Base-by-base conservation (phyloP, 2,329 filamentous ascomycete genomes). In the Geosmithia morbida region DNA sequence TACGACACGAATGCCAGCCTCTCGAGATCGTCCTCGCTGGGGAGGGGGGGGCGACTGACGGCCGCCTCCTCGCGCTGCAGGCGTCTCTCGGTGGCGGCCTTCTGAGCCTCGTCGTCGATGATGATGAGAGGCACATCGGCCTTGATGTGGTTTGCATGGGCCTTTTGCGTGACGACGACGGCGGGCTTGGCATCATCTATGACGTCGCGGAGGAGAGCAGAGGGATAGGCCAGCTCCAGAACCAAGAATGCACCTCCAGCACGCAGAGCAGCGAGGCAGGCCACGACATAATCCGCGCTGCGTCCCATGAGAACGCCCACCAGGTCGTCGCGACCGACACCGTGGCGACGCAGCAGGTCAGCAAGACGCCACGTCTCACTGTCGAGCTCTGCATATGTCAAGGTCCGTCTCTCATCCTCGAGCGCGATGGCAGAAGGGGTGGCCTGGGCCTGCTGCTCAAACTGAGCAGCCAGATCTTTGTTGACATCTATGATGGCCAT, bases 161-260 rank as follows among this genome's bases (percentile, higher is more conserved):
- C 72, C 47, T 66, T 68, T 58, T 80, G 75, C 0, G 85, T 88
- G 53, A 90, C 69, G 3, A 89, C 71, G 19, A 87, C 82, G 8
- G 71, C 73, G 2, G 85, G 85, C 26, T 72, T 74, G 11, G 84
- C 82, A 67, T 90, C 85, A 29, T 85, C 80, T 46, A 89, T 74
- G 46, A 89, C 85, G 62, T 88, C 84, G 46, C 82, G 75, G 51
- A 90, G 67, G 45, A 89, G 68, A 48, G 79, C 80, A 0, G 82
- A 76, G 14, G 85, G 85, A 52, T 89, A 89, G 2, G 85, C 85
- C 45, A 87, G 70, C 63, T 90, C 85, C 2, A 90, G 75, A 2
- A 89, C 85, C 5, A 90, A 70, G 58, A 88, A 90, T 2, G 85
- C 85, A 47, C 85, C 85, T 46, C 85, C 85, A 2, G 85, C 85